A percentile compares a stretch with the other conserved stretches of the same genome.
These are phyloP conservation scores for Talaromyces marneffei DNA, from an alignment of 2,329 filamentous ascomycete genomes.

Conservation along the genomic window DNA sequence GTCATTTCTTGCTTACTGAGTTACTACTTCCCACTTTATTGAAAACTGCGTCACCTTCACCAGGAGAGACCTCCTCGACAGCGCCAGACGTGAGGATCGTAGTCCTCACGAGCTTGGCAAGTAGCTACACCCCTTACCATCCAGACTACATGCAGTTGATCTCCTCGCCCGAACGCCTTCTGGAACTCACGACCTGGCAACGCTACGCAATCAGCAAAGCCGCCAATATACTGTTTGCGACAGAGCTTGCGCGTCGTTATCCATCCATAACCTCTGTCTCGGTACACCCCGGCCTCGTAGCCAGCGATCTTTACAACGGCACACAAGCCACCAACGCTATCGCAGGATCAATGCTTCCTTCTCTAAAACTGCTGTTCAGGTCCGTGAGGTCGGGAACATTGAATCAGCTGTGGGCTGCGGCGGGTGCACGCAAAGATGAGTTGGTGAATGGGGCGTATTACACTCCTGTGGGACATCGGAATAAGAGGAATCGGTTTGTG, in stretches of 20 bases:
- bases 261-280: conserved; percentile 41
- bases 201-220: conserved; percentile 50
- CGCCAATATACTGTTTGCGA: conserved; percentile 45
- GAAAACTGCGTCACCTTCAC: conserved; percentile 25
- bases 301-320: conserved; percentile 36
- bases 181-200: conserved; percentile 35
- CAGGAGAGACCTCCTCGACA: too few relatives aligned
- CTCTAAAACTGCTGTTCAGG: conserved; percentile 23
- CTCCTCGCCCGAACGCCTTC: conserved; percentile 17
- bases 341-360: conserved; percentile 20
- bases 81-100: conserved; percentile 32
- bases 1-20: conserved; percentile 42
- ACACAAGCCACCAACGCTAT: conserved; percentile 22
- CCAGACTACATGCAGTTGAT: background rate
- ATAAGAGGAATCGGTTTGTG: conserved; percentile 27
- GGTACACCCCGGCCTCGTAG: conserved; percentile 47
- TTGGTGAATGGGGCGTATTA: conserved; percentile 39
- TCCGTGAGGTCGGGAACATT: conserved; percentile 32
- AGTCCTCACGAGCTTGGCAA: conserved; percentile 34
- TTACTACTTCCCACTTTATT: conserved; percentile 39
- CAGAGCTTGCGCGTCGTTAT: conserved; percentile 42
- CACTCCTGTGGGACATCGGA: conserved; percentile 33
- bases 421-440: conserved; percentile 26
- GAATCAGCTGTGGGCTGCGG: conserved; percentile 40
- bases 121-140: conserved; percentile 25